Percentiles rank a stretch among this genome's conserved stretches.
Evolutionary conservation across 2,329 filamentous ascomycete genomes (phyloP).

Genomic region (Fusarium vanettenii): DNA sequence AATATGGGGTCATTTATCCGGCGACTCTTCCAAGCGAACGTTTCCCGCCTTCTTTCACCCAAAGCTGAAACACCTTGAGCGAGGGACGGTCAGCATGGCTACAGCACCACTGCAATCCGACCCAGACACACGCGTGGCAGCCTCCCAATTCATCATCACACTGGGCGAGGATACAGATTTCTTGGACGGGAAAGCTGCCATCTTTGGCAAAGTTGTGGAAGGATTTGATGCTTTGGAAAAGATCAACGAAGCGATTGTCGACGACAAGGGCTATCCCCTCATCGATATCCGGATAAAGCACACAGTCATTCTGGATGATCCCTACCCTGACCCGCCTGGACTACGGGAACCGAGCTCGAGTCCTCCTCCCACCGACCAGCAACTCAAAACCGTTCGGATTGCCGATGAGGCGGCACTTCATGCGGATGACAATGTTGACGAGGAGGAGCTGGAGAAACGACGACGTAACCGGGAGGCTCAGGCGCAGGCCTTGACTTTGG

Average conservation of each 20-base stretch:
- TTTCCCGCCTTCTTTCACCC: conserved; percentile 88
- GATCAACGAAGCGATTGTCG: conserved; percentile 90
- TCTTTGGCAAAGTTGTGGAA: conserved; percentile 96
- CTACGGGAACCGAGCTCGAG: conserved; percentile 82
- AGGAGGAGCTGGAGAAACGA: conserved; percentile 82
- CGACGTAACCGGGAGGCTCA: conserved; percentile 90
- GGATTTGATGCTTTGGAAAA: conserved; percentile 95
- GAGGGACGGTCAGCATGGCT: conserved; percentile 98
- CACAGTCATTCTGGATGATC: conserved; percentile 91
- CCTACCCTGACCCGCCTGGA: conserved; percentile 83
- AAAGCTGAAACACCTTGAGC: conserved; percentile 88
- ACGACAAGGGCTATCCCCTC: conserved; percentile 85
- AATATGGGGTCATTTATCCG: conserved; percentile 87
- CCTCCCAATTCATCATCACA: conserved; percentile 94
- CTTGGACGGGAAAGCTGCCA: conserved; percentile 90
- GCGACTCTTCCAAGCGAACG: conserved; percentile 73
- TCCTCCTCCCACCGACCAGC: conserved; percentile 83
- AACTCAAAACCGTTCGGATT: conserved; percentile 91
- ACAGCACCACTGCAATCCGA: conserved; percentile 81
- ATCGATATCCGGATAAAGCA: conserved; percentile 97
- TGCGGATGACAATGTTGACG: conserved; percentile 76
- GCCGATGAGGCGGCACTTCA: conserved; percentile 87
- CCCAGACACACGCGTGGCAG: conserved; percentile 84
- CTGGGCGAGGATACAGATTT: conserved; percentile 90
- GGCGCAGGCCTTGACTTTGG: conserved; percentile 92